Evolutionary conservation across 1,284 basidiomycete genomes (phyloP), one percentile per base, ranked within the genome.

Genomic region (Bothia castanella): DNA sequence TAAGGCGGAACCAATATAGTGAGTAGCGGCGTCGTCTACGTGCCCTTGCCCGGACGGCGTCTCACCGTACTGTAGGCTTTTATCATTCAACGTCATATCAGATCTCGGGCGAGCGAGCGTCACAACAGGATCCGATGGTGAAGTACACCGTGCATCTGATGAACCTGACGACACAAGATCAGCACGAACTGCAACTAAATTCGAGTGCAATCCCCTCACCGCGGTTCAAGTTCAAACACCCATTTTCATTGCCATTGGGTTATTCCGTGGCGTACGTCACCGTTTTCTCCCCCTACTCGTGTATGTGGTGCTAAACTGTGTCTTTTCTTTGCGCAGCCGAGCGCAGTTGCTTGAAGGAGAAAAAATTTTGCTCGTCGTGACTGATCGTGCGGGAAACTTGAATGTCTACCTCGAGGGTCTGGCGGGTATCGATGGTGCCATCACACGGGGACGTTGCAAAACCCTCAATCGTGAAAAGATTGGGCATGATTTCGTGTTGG

Each of bases 391-490:
- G 2, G 64, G 59, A 5, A 62, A 68, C 12, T 53, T 74, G 9
- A 44, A 58, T n/a, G 58, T 82, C 8, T 72, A 70, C 49, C 51
- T 77, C 12, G 77, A 79, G 10, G 55, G 51, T 2, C 51, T 70
- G 0, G 47, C 51, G 5, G 57, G 13, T 10, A 63, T 80, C 5
- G 67, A 68, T 13, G 52, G 54, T 19, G 70, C 74, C 0, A 58
- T 74, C 10, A 49, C 54, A 13, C 57, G 54, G 16, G 45, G 52
- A 1, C 45, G 51, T 0, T 68, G 68, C 44, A 74, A 74, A 54
- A 43, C 45, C 6, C 57, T 81, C 14, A 60, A 72, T 45, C 69
- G 69, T 8, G 72, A 74, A 42, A 78, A 75, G 54, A 69, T 78
- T 16, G 80, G 77, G 0, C 57, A 66, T 10, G 61, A 74, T 10